These are phyloP conservation scores for Rubia yunnanensis DNA, from an alignment of 257 asterid genomes.

Conservation along the genomic window DNA sequence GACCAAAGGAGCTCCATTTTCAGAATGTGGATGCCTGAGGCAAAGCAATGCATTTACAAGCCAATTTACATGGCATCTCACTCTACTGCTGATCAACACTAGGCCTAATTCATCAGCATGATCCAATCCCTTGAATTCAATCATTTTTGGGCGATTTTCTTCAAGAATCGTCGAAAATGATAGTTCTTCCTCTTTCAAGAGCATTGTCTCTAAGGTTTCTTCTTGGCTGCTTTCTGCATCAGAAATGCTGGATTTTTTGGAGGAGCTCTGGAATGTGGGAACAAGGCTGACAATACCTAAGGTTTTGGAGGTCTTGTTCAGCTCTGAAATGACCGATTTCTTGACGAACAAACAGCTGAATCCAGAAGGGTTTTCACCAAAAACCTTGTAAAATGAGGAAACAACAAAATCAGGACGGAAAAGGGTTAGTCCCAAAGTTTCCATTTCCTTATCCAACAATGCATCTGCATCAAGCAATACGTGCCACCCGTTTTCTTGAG, in stretches of 20 bases:
- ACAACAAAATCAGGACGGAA: conserved; percentile 67
- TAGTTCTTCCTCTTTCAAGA: conserved; percentile 10
- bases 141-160: background rate
- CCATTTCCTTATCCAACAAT: conserved; percentile 77
- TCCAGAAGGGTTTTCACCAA: conserved; percentile 81
- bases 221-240: conserved; percentile 5
- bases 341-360: conserved; percentile 65
- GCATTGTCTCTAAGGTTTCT: conserved; percentile 1
- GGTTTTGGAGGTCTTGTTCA: conserved; percentile 27
- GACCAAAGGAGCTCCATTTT: conserved; percentile 33
- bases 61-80: conserved; percentile 53
- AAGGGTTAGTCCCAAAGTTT: conserved; percentile 70
- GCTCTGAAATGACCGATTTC: conserved; percentile 31
- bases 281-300: conserved; percentile 53
- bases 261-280: conserved; percentile 21
- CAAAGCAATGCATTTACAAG: conserved; percentile 48
- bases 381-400: conserved; percentile 64
- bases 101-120: conserved; percentile 71
- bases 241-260: conserved; percentile 4
- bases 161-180: conserved; percentile 21
- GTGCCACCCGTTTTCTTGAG: conserved; percentile 82
- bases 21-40: conserved; percentile 63
- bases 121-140: conserved; percentile 50
- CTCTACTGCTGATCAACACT: conserved; percentile 48
- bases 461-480: conserved; percentile 75